phyloP scores from a whole-genome alignment of 208 protist genomes.

The Trypanosoma theileri region DNA sequence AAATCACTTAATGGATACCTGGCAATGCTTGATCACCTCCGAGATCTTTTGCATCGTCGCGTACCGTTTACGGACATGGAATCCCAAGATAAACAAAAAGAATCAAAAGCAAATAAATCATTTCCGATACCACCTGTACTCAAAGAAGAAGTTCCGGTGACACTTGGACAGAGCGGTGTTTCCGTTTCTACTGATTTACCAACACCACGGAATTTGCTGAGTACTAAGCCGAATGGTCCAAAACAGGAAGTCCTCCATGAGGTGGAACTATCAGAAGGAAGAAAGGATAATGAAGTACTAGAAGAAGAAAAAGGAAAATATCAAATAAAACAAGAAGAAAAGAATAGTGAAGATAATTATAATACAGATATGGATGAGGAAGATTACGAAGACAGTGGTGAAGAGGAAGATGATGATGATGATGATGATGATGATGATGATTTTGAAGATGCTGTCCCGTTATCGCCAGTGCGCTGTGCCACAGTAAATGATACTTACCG shows the following conservation, averaged over 20 bases:
- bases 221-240: not conserved
- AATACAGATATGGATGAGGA: not conserved
- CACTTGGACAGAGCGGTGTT: not conserved
- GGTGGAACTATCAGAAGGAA: not conserved
- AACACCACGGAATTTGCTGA: not conserved
- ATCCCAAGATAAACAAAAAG: not conserved
- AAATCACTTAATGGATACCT: slow-evolving; percentile 65
- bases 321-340: not conserved
- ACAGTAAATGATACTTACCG: slow-evolving; percentile 62
- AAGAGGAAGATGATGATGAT: slow-evolving; percentile 20
- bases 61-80: not conserved
- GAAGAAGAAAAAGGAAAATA: not conserved
- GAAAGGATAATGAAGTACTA: not conserved
- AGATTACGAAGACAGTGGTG: slow-evolving; percentile 6
- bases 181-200: not conserved
- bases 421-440: slow-evolving; percentile 66
- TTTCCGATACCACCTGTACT: not conserved
- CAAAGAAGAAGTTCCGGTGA: not conserved
- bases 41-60: slow-evolving; percentile 52
- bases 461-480: slow-evolving; percentile 61
- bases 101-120: not conserved
- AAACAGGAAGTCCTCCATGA: not conserved
- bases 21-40: slow-evolving; percentile 85
- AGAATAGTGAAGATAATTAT: not conserved
- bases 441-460: slow-evolving; percentile 79